phyloP scores from a whole-genome alignment of 106 monocot genomes.

The Acanthochlamys bracteata region DNA sequence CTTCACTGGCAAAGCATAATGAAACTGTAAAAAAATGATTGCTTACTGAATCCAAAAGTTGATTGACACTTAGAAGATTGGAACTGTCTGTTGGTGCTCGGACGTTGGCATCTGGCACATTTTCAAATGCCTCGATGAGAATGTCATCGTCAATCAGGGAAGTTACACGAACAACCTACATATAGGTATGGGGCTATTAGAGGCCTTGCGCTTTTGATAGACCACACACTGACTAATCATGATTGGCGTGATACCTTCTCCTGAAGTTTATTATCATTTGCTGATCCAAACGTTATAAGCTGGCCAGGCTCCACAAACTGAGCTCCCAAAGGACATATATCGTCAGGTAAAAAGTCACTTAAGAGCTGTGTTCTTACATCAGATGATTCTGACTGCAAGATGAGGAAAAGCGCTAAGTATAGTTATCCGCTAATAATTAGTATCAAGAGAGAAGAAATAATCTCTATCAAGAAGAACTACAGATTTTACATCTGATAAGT shows the following conservation, averaged over 20 bases:
- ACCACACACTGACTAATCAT: no score
- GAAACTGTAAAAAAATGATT: neutral
- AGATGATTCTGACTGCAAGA: conserved; percentile 44
- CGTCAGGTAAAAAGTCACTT: conserved; percentile 56
- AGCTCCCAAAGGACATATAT: conserved; percentile 55
- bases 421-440: no score
- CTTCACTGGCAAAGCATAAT: no score
- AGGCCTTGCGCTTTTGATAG: conserved; percentile 3
- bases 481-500: conserved; percentile 41
- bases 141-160: conserved; percentile 55
- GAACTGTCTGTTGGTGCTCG: conserved; percentile 12
- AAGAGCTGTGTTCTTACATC: conserved; percentile 42
- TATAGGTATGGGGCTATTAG: neutral
- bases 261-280: conserved; percentile 18
- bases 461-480: neutral
- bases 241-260: conserved; percentile 15
- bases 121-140: conserved; percentile 48
- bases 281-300: conserved; percentile 10
- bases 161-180: conserved; percentile 39
- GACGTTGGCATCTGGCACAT: conserved; percentile 19
- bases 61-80: conserved; percentile 64
- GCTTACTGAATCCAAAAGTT: conserved; percentile 74
- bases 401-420: neutral
- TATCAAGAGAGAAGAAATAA: no score
- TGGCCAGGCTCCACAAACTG: conserved; percentile 42